Evolutionary conservation across 169 alveolate genomes (phyloP).

Genomic region (Amoebophrya sp.): DNA sequence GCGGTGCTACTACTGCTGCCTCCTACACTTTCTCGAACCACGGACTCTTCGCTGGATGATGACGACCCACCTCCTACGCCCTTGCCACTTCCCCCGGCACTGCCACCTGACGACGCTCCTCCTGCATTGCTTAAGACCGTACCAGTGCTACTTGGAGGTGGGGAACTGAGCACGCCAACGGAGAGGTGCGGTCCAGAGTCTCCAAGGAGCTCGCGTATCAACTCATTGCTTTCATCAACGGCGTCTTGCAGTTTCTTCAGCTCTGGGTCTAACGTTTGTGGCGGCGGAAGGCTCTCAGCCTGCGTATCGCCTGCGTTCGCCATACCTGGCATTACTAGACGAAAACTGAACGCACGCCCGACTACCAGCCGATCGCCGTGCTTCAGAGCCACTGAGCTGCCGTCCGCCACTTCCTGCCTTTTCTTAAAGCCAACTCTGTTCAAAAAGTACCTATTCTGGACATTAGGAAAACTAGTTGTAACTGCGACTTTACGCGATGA

Average conservation of each 20-base stretch:
- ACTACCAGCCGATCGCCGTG: not conserved
- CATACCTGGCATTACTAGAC: not conserved
- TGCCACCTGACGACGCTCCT: no score
- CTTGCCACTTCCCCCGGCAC: no score
- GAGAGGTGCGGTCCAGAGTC: not conserved
- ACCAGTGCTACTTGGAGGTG: not conserved
- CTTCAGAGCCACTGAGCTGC: not conserved
- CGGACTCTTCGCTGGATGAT: no score
- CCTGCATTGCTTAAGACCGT: no score
- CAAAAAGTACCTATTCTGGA: no score
- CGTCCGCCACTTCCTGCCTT: not conserved
- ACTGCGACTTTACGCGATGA: no score
- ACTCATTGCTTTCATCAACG: slow-evolving; percentile 6
- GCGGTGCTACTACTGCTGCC: no score
- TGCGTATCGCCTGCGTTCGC: not conserved
- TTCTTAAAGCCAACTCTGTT: no score
- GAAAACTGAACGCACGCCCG: not conserved
- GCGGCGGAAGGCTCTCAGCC: not conserved
- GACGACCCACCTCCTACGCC: no score
- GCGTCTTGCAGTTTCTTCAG: not conserved
- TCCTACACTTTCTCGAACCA: no score
- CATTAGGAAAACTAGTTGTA: no score
- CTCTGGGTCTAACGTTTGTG: not conserved
- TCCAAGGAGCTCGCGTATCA: not conserved
- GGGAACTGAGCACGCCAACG: not conserved